A percentile compares a stretch with the other conserved stretches of the same genome.
Evolutionary conservation across 805 yeast genomes (phyloP).

Genomic region (Candida tibetensis): DNA sequence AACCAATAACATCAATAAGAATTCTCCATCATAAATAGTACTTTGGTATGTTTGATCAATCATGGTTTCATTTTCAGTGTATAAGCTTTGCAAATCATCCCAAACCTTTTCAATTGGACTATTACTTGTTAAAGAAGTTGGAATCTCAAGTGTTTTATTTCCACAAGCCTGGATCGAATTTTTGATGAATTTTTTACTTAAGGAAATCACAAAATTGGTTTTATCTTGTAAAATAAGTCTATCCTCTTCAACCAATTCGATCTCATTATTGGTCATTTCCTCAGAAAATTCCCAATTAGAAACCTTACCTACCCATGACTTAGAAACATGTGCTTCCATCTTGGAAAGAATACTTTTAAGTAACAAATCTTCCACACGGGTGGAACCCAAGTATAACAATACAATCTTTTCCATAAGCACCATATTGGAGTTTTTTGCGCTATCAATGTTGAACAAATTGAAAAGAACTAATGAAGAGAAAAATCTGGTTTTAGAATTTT

Average conservation of each 20-base stretch:
- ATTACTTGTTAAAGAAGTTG: not conserved
- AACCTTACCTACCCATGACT: conserved; percentile 66
- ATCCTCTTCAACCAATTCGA: conserved; percentile 48
- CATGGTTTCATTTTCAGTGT: conserved; percentile 15
- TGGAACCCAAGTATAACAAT: conserved; percentile 61
- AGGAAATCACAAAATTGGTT: conserved; percentile 47
- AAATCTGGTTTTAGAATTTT: conserved; percentile 29
- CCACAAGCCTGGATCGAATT: conserved; percentile 39
- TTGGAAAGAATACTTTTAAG: conserved; percentile 52
- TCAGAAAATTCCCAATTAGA: conserved; percentile 63
- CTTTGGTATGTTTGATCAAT: conserved; percentile 21
- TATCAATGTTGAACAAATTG: conserved; percentile 48
- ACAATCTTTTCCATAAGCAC: conserved; percentile 47
- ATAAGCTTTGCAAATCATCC: conserved; percentile 5
- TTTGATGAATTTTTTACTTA: conserved; percentile 48
- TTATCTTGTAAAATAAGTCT: conserved; percentile 43
- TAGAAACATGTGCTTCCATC: conserved; percentile 52
- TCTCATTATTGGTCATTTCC: conserved; percentile 38
- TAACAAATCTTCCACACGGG: conserved; percentile 57
- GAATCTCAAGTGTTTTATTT: conserved; percentile 3
- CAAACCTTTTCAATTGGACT: not conserved
- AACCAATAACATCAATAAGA: conserved; percentile 57
- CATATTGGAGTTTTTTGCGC: conserved; percentile 42
- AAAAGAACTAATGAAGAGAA: conserved; percentile 47
- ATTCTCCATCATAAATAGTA: conserved; percentile 64